Evolutionary conservation across 2,329 filamentous ascomycete genomes (phyloP).

Genomic region (Xylariaceae sp.): DNA sequence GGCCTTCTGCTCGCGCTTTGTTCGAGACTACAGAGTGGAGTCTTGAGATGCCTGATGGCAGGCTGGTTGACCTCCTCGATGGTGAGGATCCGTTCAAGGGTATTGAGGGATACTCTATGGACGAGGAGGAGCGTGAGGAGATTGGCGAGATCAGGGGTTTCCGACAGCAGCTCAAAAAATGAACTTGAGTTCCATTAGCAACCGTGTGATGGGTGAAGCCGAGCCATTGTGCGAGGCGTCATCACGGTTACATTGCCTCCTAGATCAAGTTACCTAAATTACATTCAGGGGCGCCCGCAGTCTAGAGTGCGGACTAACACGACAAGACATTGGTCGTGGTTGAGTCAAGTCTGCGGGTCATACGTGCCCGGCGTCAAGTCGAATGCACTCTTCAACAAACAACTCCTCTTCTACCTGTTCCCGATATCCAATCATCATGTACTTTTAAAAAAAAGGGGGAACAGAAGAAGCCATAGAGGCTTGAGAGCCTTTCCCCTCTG

Average conservation of each 20-base stretch:
- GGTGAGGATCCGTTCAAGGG: slow-evolving; percentile 65
- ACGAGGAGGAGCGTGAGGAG: slow-evolving; percentile 37
- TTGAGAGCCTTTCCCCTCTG: neutral
- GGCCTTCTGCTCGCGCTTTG: slow-evolving; percentile 54
- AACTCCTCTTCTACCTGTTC: neutral
- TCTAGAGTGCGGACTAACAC: neutral
- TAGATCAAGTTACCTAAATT: neutral
- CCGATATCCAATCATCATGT: neutral
- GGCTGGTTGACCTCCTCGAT: slow-evolving; percentile 67
- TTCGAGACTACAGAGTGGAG: slow-evolving; percentile 93
- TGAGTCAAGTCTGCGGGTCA: neutral
- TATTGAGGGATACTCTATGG: slow-evolving; percentile 40
- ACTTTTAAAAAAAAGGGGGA: slow-evolving; percentile 1
- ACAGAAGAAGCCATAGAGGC: neutral
- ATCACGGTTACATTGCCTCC: neutral
- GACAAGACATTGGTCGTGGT: neutral
- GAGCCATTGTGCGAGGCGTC: neutral
- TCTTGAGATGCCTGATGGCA: slow-evolving; percentile 59
- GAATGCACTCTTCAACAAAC: neutral
- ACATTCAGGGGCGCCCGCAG: neutral
- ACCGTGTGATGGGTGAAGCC: neutral
- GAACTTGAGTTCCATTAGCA: neutral
- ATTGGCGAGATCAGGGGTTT: slow-evolving; percentile 46
- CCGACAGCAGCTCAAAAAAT: slow-evolving; percentile 42
- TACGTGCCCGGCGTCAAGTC: neutral